Base-by-base conservation (phyloP, 2,329 filamentous ascomycete species). In the Phialocephala sp. region DNA sequence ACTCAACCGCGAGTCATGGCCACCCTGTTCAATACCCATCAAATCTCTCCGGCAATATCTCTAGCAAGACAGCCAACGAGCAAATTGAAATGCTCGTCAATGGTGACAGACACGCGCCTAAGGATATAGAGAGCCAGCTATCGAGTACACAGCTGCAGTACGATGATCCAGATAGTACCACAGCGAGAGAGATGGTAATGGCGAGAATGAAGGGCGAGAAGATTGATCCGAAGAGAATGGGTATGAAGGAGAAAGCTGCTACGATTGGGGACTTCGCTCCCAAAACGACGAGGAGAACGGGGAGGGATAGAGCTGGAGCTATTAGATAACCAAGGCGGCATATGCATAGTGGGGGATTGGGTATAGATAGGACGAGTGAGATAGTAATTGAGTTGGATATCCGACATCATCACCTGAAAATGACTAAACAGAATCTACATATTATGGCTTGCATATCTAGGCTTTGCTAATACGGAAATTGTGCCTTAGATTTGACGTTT, bases 1-100 rank as follows among this genome's bases (percentile, higher is more conserved):
- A 83, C 24, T 79, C 79, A 0, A 76, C 75, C 18, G 70, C 77
- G 12, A 74, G 72, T 0, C 63, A 71, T 36, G 71, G 73, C 3
- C 62, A 73, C 32, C 66, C 73, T 0, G 73, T 74, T 0, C 67
- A 75, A 39, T 74, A 72, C 57, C 69, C 72, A 5, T 37, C 60
- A 15, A 24, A 69, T 27, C 11, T 47, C 52, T 59, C 43, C 11
- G 63, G 68, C 32, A 58, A 67, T 20, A 65, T 47, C 52, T 59
- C 43, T 8, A 62, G 68, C 37, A 58, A 67, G 27, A 65, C 65
- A 12, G 59, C 66, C 9, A 66, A 71, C 52, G 71, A 70, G 18
- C 66, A 69, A 8, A 70, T 75, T 6, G 69, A 72, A 18, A 68
- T 68, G 55, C 59, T 75, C 12, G 60, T 74, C 15, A 71, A 71